Conservation (phyloP, 805 yeast genomes). For the Komagataella pastoris region DNA sequence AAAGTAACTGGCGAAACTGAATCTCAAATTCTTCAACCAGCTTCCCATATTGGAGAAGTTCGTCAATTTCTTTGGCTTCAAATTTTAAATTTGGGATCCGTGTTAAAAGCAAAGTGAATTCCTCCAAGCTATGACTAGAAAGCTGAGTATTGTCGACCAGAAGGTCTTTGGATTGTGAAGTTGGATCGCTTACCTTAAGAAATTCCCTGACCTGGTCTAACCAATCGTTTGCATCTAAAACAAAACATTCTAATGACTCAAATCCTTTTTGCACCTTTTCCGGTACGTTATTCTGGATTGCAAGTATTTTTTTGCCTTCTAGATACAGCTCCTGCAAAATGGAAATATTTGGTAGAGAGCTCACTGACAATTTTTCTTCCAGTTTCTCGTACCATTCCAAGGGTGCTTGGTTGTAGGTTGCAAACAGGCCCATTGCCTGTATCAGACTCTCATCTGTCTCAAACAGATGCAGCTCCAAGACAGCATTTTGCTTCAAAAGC, state of each 20-base stretch:
- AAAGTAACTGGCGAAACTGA: slow-evolving; percentile 27
- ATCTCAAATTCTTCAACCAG: slow-evolving; percentile 40
- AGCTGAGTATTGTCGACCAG: slow-evolving; percentile 9
- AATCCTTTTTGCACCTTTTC: slow-evolving; percentile 9
- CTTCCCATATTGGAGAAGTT: slow-evolving; percentile 34
- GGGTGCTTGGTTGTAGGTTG: slow-evolving; percentile 20
- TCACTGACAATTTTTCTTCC: slow-evolving; percentile 22
- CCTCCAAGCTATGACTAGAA: slow-evolving; percentile 13
- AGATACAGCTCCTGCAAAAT: slow-evolving; percentile 25
- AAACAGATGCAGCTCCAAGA: slow-evolving; percentile 29
- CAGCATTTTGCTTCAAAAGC: slow-evolving; percentile 6
- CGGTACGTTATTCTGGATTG: slow-evolving; percentile 3
- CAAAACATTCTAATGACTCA: slow-evolving; percentile 22
- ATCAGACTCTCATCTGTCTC: slow-evolving; percentile 41
- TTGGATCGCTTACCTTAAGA: slow-evolving; percentile 10
- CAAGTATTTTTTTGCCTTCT: slow-evolving; percentile 42
- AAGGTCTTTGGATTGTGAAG: slow-evolving; percentile 31
- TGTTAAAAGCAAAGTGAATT: slow-evolving; percentile 24
- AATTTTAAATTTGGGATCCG: slow-evolving; percentile 38
- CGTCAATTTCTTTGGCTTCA: slow-evolving; percentile 44
- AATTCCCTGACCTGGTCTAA: slow-evolving; percentile 40
- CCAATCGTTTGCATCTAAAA: slow-evolving; percentile 35
- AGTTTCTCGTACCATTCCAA: slow-evolving; percentile 37
- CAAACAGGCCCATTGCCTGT: slow-evolving; percentile 16
- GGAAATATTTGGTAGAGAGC: slow-evolving; percentile 33